These are phyloP conservation scores for Pistacia integerrima DNA, from an alignment of 345 rosid genomes.

Conservation along the genomic window DNA sequence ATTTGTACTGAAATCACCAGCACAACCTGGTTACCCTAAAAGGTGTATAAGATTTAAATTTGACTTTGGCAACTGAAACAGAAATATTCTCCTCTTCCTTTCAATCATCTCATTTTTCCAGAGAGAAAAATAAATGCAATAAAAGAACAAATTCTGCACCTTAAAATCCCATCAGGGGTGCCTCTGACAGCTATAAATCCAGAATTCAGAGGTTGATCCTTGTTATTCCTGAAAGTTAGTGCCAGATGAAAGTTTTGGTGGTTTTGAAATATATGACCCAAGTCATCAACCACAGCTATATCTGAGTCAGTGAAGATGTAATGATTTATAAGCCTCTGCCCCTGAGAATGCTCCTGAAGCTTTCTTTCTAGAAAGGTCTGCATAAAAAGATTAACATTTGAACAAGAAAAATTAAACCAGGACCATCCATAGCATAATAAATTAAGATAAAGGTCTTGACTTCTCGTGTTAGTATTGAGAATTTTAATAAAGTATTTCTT, in stretches of 20 bases:
- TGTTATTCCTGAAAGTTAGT: constrained; percentile 92
- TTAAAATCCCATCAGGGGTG: constrained; percentile 66
- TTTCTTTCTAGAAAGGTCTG: constrained; percentile 72
- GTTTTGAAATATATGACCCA: constrained; percentile 57
- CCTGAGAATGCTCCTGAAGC: constrained; percentile 46
- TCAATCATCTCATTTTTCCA: not conserved
- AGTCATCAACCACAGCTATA: constrained; percentile 74
- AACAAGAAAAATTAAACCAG: constrained; percentile 3
- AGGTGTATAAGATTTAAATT: not conserved
- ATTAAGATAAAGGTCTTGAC: not conserved
- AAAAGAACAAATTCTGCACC: constrained; percentile 40
- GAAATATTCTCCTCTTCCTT: not conserved
- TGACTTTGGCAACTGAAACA: not conserved
- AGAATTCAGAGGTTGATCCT: constrained; percentile 92
- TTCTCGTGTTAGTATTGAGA: not conserved
- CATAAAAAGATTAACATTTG: constrained; percentile 17
- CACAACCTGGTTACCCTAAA: not conserved
- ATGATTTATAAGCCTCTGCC: constrained; percentile 45
- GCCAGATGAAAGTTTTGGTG: constrained; percentile 73
- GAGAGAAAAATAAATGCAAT: not conserved
- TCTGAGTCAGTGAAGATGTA: constrained; percentile 91
- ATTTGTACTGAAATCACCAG: not conserved
- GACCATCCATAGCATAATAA: not conserved
- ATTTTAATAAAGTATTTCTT: not conserved
- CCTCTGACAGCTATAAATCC: constrained; percentile 96